phyloP scores from a whole-genome alignment of 352 stramenopile genomes.

The Phytophthora ramorum region DNA sequence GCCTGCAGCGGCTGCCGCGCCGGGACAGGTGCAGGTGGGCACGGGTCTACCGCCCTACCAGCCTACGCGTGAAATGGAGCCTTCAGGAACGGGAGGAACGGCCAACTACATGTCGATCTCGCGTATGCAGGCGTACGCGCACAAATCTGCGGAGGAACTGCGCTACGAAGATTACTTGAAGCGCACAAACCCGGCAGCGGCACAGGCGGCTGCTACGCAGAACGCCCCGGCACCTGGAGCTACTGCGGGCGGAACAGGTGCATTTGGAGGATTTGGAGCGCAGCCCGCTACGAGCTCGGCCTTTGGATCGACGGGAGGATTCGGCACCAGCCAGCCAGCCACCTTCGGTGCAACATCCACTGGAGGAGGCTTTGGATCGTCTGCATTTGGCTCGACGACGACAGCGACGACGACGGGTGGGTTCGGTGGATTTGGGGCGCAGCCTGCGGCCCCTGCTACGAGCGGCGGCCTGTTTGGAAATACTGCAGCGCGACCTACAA shows the following conservation, averaged over 20 bases:
- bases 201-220: conserved; percentile 48
- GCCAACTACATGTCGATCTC: conserved; percentile 77
- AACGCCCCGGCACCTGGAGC: conserved; percentile 49
- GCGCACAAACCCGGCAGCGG: conserved; percentile 63
- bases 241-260: conserved; percentile 42
- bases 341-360: conserved; percentile 48
- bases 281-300: conserved; percentile 41
- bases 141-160: conserved; percentile 82
- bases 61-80: conserved; percentile 66
- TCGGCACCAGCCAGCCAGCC: conserved; percentile 39
- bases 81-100: conserved; percentile 58
- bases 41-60: conserved; percentile 80
- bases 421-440: conserved; percentile 65
- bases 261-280: conserved; percentile 53
- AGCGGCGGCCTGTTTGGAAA: conserved; percentile 49
- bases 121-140: conserved; percentile 69
- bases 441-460: conserved; percentile 39
- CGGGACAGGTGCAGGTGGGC: conserved; percentile 60
- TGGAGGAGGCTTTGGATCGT: conserved; percentile 44
- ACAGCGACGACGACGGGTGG: conserved; percentile 28
- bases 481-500: conserved; percentile 23
- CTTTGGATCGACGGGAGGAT: conserved; percentile 50
- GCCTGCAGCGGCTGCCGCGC: conserved; percentile 17
- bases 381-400: conserved; percentile 42
- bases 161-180: conserved; percentile 86